phyloP scores from a whole-genome alignment of 2,329 filamentous ascomycete species.

The Aureobasidium lini region DNA sequence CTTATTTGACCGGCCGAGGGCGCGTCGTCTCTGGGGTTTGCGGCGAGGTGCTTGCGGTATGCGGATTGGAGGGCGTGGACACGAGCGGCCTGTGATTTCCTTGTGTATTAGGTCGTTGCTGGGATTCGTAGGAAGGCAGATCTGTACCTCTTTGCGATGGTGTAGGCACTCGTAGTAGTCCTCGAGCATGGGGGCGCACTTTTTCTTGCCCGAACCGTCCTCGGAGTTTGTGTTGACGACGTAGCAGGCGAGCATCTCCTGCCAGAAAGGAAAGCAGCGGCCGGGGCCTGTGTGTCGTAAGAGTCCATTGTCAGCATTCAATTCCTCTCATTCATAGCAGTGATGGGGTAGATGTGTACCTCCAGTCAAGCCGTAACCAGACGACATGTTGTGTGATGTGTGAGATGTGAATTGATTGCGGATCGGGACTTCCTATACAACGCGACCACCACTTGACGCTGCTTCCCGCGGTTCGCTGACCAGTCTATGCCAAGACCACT shows the following conservation, averaged over 20 bases:
- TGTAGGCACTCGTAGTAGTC: constrained; percentile 99
- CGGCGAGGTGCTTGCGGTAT: constrained; percentile 70
- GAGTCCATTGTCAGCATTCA: neutral
- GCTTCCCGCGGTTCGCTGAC: constrained; percentile 1
- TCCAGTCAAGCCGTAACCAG: constrained; percentile 73
- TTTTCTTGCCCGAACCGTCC: constrained; percentile 73
- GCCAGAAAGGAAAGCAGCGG: constrained; percentile 99
- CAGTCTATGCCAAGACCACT: neutral
- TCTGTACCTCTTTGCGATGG: constrained; percentile 91
- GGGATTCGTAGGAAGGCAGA: neutral
- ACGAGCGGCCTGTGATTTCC: constrained; percentile 59
- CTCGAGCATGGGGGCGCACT: constrained; percentile 77
- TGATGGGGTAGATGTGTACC: constrained; percentile 46
- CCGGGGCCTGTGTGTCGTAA: constrained; percentile 46
- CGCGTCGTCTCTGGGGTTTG: constrained; percentile 69
- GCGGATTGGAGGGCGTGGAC: constrained; percentile 72
- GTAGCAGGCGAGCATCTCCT: constrained; percentile 97
- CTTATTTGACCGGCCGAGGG: constrained; percentile 81
- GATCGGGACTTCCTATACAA: neutral
- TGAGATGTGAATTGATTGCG: neutral
- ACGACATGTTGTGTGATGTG: constrained; percentile 56
- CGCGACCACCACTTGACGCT: neutral
- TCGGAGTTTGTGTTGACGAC: constrained; percentile 82
- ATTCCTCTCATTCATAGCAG: neutral
- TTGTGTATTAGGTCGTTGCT: neutral